phyloP scores from a whole-genome alignment of 2,329 filamentous ascomycete genomes.

The Scedosporium apiospermum region DNA sequence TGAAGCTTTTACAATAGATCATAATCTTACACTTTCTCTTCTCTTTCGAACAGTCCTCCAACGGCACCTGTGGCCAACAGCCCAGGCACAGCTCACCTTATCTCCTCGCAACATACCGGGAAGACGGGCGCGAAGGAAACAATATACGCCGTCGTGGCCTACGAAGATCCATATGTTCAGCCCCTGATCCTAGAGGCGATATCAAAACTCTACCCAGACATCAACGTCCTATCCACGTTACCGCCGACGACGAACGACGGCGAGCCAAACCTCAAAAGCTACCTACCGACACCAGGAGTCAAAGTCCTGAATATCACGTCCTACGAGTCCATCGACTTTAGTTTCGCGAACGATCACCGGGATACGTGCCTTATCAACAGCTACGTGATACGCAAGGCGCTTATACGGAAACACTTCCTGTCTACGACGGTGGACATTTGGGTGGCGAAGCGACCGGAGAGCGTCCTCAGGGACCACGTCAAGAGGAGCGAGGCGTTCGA shows the following conservation, averaged over 20 bases:
- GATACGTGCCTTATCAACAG: slow-evolving; percentile 65
- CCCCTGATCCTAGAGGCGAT: slow-evolving; percentile 73
- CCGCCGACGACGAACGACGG: slow-evolving; percentile 14
- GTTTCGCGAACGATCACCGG: slow-evolving; percentile 55
- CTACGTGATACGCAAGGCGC: slow-evolving; percentile 90
- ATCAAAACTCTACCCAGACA: slow-evolving; percentile 47
- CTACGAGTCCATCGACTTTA: slow-evolving; percentile 85
- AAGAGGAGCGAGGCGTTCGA: slow-evolving; percentile 80
- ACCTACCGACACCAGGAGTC: slow-evolving; percentile 26
- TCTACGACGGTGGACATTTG: slow-evolving; percentile 76
- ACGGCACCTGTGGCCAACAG: background rate
- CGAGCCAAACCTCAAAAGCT: slow-evolving; percentile 23
- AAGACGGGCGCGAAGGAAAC: background rate
- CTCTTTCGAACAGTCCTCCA: background rate
- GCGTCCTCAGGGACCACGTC: slow-evolving; percentile 59
- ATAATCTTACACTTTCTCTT: slow-evolving; percentile 22
- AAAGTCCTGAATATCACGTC: slow-evolving; percentile 67
- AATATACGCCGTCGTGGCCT: slow-evolving; percentile 64
- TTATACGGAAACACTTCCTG: slow-evolving; percentile 94
- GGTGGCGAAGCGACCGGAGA: slow-evolving; percentile 72
- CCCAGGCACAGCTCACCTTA: background rate
- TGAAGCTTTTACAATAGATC: slow-evolving; percentile 17
- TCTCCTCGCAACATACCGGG: background rate
- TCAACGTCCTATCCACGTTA: slow-evolving; percentile 44
- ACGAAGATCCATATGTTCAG: slow-evolving; percentile 84